Conservation (phyloP, 441 rosid species). For the Euphorbia corollata region DNA sequence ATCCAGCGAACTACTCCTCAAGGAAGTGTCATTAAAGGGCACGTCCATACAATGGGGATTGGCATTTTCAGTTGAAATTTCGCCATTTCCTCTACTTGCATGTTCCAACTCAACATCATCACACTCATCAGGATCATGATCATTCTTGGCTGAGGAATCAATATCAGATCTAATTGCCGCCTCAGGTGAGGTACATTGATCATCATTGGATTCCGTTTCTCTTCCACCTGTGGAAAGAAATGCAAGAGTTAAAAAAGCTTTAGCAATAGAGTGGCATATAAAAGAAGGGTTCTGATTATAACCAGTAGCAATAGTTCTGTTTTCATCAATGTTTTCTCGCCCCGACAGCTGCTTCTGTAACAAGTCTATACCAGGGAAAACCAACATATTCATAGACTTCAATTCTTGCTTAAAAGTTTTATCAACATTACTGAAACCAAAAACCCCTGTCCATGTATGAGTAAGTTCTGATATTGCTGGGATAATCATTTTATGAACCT, state of each 20-base stretch:
- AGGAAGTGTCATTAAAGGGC: slow-evolving; percentile 27
- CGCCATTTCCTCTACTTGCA: slow-evolving; percentile 21
- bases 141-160: slow-evolving; percentile 33
- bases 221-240: slow-evolving; percentile 24
- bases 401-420: slow-evolving; percentile 55
- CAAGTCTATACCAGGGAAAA: slow-evolving; percentile 91
- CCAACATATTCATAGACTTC: slow-evolving; percentile 72
- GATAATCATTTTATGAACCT: slow-evolving; percentile 75
- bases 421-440: slow-evolving; percentile 63
- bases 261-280: slow-evolving; percentile 6
- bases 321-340: slow-evolving; percentile 31
- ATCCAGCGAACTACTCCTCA: slow-evolving; percentile 26
- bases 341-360: slow-evolving; percentile 59
- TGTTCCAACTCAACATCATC: slow-evolving; percentile 27
- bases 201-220: slow-evolving; percentile 21
- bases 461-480: slow-evolving; percentile 89
- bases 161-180: slow-evolving; percentile 31
- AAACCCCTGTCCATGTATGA: slow-evolving; percentile 83
- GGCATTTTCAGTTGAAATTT: slow-evolving; percentile 23
- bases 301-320: slow-evolving; percentile 29
- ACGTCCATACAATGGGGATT: slow-evolving; percentile 25
- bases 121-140: slow-evolving; percentile 16
- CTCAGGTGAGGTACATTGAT: slow-evolving; percentile 20
- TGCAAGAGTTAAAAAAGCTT: slow-evolving; percentile 2
- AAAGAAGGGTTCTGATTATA: slow-evolving; percentile 9